phyloP scores from a whole-genome alignment of 257 asterid genomes.

The Oldenlandia corymbosa region DNA sequence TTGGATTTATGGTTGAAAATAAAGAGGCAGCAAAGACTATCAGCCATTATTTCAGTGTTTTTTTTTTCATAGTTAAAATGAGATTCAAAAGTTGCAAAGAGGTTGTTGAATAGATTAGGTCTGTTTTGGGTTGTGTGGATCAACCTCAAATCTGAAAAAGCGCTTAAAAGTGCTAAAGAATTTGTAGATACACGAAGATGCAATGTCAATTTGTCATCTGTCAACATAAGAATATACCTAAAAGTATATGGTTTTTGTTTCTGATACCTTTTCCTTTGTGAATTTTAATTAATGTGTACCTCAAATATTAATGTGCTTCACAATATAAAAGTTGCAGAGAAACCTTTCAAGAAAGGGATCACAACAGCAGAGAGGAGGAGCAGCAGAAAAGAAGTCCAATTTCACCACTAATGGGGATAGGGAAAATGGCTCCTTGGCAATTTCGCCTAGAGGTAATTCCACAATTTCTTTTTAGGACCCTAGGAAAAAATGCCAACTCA shows the following conservation, averaged over 20 bases:
- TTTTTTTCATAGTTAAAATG: no score
- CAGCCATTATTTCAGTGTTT: background rate
- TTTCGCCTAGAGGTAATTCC: slow-evolving; percentile 45
- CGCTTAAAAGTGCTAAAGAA: slow-evolving; percentile 1
- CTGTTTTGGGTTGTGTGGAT: background rate
- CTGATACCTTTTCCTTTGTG: background rate
- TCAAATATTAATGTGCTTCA: no score
- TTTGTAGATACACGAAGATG: no score
- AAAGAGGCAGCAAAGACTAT: background rate
- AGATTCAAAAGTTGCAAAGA: background rate
- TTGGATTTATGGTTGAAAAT: no score
- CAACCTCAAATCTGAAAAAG: background rate
- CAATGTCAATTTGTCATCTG: no score
- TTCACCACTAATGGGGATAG: slow-evolving; percentile 27
- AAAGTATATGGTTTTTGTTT: slow-evolving; percentile 17
- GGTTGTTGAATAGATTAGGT: background rate
- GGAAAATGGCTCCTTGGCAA: slow-evolving; percentile 25
- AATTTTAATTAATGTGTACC: slow-evolving; percentile 7
- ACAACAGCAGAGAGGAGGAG: slow-evolving; percentile 31
- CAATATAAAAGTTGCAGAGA: slow-evolving; percentile 55
- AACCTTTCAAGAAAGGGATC: slow-evolving; percentile 70
- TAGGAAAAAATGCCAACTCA: no score
- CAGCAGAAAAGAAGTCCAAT: slow-evolving; percentile 38
- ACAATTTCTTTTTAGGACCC: background rate
- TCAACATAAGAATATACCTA: no score